Evolutionary conservation across 768 basidiomycete genomes (phyloP).

Genomic region (Russula dissimulans): DNA sequence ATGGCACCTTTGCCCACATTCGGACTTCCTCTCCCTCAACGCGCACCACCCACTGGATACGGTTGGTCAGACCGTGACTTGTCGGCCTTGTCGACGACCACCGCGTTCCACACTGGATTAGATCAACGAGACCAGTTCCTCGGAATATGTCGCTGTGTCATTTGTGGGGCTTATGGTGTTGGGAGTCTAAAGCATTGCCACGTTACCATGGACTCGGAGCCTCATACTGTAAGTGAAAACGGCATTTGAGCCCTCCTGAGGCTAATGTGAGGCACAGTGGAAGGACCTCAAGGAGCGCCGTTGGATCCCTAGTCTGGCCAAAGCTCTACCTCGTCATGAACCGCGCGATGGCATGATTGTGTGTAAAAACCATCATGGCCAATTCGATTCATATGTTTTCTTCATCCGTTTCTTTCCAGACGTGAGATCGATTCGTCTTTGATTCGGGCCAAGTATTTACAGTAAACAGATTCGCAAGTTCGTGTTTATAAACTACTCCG

Average conservation of each 20-base stretch:
- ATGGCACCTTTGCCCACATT: background rate
- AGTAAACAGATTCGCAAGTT: slow-evolving; percentile 20
- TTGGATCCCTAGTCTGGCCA: background rate
- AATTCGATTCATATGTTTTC: slow-evolving; percentile 21
- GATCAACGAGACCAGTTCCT: background rate
- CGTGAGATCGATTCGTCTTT: slow-evolving; percentile 15
- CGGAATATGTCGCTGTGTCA: background rate
- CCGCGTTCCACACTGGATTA: background rate
- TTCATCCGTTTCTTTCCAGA: slow-evolving; percentile 25
- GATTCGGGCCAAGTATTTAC: background rate
- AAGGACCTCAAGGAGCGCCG: background rate
- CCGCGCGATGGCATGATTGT: background rate
- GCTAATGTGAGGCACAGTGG: background rate
- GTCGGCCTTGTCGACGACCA: background rate
- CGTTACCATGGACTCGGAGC: background rate
- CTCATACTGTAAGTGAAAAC: background rate
- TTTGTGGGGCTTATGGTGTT: background rate
- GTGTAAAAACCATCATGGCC: slow-evolving; percentile 2
- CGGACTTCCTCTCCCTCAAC: background rate
- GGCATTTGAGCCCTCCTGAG: background rate
- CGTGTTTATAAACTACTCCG: slow-evolving; percentile 28
- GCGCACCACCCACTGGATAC: background rate
- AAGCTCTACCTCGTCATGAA: background rate
- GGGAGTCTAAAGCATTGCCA: background rate
- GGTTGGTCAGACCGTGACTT: background rate